A percentile compares a stretch with the other conserved stretches of the same genome.
phyloP scores from a whole-genome alignment of 1,284 basidiomycete species.

The Tausonia pullulans region DNA sequence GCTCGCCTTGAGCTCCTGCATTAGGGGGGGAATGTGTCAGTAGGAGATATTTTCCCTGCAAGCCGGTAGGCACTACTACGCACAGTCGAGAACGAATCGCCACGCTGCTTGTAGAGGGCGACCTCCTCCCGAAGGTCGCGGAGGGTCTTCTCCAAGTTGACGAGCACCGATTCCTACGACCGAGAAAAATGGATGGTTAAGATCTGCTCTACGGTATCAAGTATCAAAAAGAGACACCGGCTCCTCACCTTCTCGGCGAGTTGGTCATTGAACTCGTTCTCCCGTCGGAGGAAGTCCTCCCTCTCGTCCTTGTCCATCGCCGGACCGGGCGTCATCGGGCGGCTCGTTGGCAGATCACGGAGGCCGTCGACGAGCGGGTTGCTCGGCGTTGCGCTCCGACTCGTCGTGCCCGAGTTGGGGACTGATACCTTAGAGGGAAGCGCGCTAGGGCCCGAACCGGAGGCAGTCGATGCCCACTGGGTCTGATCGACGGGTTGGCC shows the following conservation, averaged over 20 bases:
- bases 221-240: too few relatives aligned
- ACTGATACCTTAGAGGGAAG: slow-evolving; percentile 24
- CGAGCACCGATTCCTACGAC: slow-evolving; percentile 56
- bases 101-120: slow-evolving; percentile 38
- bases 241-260: slow-evolving; percentile 62
- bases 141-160: slow-evolving; percentile 53
- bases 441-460: slow-evolving; percentile 35
- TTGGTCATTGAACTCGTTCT: slow-evolving; percentile 92
- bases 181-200: neutral
- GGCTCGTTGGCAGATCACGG: slow-evolving; percentile 52
- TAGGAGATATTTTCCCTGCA: neutral
- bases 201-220: neutral
- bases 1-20: slow-evolving; percentile 80
- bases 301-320: slow-evolving; percentile 90
- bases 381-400: slow-evolving; percentile 59
- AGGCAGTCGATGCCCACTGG: slow-evolving; percentile 56
- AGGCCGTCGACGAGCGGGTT: slow-evolving; percentile 68
- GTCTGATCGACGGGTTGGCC: slow-evolving; percentile 77
- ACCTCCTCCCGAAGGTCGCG: slow-evolving; percentile 59
- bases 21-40: neutral
- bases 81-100: too few relatives aligned
- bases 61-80: too few relatives aligned
- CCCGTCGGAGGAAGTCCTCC: slow-evolving; percentile 89
- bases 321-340: slow-evolving; percentile 75
- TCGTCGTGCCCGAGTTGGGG: slow-evolving; percentile 18